Percentiles rank a stretch among this genome's conserved stretches.
Conservation (phyloP, 2,329 filamentous ascomycete genomes). For the Colletotrichum truncatum region DNA sequence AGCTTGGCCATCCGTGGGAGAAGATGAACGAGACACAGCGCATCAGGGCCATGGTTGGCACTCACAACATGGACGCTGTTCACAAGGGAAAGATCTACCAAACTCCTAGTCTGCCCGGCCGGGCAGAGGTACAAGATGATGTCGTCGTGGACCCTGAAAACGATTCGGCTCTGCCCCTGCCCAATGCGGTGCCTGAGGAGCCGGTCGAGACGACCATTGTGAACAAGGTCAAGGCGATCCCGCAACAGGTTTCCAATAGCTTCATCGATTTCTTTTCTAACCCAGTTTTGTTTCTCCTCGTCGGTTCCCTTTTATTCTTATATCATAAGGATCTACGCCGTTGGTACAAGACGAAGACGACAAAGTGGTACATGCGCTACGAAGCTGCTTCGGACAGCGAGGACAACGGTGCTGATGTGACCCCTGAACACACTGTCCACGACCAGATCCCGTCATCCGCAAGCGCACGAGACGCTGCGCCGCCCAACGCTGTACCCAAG, state of each 20-base stretch:
- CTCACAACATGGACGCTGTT: slow-evolving; percentile 67
- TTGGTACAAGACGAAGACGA: slow-evolving; percentile 43
- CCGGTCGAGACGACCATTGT: slow-evolving; percentile 52
- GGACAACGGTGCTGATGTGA: slow-evolving; percentile 11
- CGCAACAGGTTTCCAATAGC: slow-evolving; percentile 58
- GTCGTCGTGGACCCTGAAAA: slow-evolving; percentile 43
- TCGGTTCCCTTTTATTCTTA: slow-evolving; percentile 52
- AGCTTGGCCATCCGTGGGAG: slow-evolving; percentile 51
- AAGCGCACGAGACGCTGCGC: too few species aligned
- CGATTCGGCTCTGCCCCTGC: slow-evolving; percentile 43
- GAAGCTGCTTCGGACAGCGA: slow-evolving; percentile 33
- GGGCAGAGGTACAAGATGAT: slow-evolving; percentile 38
- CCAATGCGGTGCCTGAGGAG: slow-evolving; percentile 36
- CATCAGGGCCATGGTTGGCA: slow-evolving; percentile 73
- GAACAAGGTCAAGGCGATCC: slow-evolving; percentile 59
- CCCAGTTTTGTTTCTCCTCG: slow-evolving; percentile 58
- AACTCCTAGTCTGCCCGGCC: slow-evolving; percentile 46
- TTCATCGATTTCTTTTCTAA: slow-evolving; percentile 66
- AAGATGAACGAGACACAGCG: slow-evolving; percentile 56
- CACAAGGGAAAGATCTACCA: slow-evolving; percentile 43
- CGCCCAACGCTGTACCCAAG: neutral
- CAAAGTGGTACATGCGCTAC: slow-evolving; percentile 34
- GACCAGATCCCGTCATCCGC: neutral
- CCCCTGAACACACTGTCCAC: slow-evolving; percentile 22
- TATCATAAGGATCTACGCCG: slow-evolving; percentile 56